phyloP scores from a whole-genome alignment of 495 filamentous ascomycete genomes.

The Neurospora sp. region DNA sequence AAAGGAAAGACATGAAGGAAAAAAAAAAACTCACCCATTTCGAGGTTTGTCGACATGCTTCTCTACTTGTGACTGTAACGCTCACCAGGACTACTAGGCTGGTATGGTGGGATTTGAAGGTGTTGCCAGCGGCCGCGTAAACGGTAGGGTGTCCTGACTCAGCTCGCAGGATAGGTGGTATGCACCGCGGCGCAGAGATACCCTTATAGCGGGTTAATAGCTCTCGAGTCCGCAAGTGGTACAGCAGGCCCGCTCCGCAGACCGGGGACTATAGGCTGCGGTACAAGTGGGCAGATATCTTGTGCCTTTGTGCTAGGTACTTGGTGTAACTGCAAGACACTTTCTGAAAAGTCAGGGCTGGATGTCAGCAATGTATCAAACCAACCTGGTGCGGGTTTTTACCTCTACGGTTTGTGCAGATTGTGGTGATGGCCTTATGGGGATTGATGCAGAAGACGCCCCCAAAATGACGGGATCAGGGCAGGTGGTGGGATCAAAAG shows the following conservation, averaged over 20 bases:
- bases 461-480: background rate
- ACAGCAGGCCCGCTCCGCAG: background rate
- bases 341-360: background rate
- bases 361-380: background rate
- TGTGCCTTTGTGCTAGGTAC: background rate
- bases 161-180: background rate
- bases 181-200: background rate
- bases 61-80: background rate
- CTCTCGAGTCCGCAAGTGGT: background rate
- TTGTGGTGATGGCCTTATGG: background rate
- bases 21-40: background rate
- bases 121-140: background rate
- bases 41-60: background rate
- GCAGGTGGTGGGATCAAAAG: background rate
- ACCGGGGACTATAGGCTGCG: background rate
- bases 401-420: background rate
- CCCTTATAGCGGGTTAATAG: background rate
- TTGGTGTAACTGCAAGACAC: background rate
- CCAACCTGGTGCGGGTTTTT: background rate
- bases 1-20: background rate
- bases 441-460: background rate
- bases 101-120: background rate
- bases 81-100: background rate
- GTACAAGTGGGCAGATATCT: background rate
- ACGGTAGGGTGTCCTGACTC: background rate